phyloP scores from a whole-genome alignment of 2,329 filamentous ascomycete genomes.

The Colletotrichum sidae region DNA sequence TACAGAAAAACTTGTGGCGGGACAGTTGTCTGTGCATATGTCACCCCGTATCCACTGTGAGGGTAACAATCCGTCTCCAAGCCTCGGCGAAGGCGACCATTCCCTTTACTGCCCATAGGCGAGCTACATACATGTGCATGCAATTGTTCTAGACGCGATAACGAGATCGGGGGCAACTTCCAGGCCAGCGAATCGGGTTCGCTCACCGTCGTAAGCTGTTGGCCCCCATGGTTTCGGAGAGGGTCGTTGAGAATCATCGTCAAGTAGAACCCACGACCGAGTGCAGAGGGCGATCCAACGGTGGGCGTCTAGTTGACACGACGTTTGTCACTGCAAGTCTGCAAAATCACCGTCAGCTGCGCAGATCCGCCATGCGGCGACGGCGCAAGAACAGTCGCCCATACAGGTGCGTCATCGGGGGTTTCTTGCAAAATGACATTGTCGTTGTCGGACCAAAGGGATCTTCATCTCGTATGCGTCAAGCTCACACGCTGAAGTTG shows the following conservation, averaged over 20 bases:
- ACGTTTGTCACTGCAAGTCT: too few species aligned
- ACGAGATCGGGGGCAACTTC: constrained; percentile 1
- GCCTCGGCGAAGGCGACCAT: constrained; percentile 5
- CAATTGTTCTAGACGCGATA: constrained; percentile 9
- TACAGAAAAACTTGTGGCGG: constrained; percentile 18
- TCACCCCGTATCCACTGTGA: constrained; percentile 6
- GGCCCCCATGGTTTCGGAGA: too few species aligned
- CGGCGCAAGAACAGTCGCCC: too few species aligned
- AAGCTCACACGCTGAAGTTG: constrained; percentile 11
- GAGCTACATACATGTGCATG: not conserved
- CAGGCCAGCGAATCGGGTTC: too few species aligned
- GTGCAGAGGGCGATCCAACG: too few species aligned
- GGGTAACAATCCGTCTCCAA: constrained; percentile 13
- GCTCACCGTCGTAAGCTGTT: too few species aligned
- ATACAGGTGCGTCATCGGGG: constrained; percentile 1
- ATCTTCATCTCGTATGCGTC: constrained; percentile 15
- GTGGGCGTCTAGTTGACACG: too few species aligned
- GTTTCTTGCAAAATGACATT: not conserved
- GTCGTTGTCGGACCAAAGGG: constrained; percentile 1
- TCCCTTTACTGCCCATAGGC: constrained; percentile 9
- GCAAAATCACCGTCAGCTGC: too few species aligned
- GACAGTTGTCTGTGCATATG: constrained; percentile 27
- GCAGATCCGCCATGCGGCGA: too few species aligned
- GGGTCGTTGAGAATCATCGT: too few species aligned
- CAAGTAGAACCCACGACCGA: too few species aligned